A percentile compares a stretch with the other conserved stretches of the same genome.
Conservation (phyloP, 441 rosid species). For the Gossypium schwendimanii region DNA sequence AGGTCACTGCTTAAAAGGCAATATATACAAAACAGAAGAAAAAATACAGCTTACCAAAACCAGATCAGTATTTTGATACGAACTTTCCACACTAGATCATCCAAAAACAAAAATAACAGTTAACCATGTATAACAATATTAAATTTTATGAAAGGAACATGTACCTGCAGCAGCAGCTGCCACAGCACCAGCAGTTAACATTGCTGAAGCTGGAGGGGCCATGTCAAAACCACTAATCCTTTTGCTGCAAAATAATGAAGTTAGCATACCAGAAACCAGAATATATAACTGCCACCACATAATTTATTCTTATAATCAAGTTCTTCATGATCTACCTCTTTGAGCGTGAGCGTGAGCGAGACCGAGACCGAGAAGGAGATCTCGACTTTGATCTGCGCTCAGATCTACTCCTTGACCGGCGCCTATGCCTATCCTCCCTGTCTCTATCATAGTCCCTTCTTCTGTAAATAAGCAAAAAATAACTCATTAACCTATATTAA, state of each 20-base stretch:
- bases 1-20: slow-evolving; percentile 19
- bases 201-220: slow-evolving; percentile 88
- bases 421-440: slow-evolving; percentile 64
- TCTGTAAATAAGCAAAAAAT: slow-evolving; percentile 23
- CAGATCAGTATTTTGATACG: slow-evolving; percentile 53
- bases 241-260: slow-evolving; percentile 49
- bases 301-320: neutral
- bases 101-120: slow-evolving; percentile 52
- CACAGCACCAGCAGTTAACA: slow-evolving; percentile 57
- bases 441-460: slow-evolving; percentile 71
- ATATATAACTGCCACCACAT: neutral
- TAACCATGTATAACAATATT: slow-evolving; percentile 19
- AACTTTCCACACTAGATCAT: slow-evolving; percentile 59
- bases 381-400: slow-evolving; percentile 63
- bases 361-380: slow-evolving; percentile 40
- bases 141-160: slow-evolving; percentile 13
- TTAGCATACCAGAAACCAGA: slow-evolving; percentile 17
- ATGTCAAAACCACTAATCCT: slow-evolving; percentile 92
- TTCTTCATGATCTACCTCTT: slow-evolving; percentile 49
- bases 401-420: slow-evolving; percentile 45
- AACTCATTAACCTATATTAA: neutral
- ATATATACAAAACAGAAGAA: slow-evolving; percentile 24
- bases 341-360: slow-evolving; percentile 51
- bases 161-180: slow-evolving; percentile 58
- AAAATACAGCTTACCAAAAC: slow-evolving; percentile 76